phyloP scores from a whole-genome alignment of 2,329 filamentous ascomycete genomes.

The Diaporthe batatas region DNA sequence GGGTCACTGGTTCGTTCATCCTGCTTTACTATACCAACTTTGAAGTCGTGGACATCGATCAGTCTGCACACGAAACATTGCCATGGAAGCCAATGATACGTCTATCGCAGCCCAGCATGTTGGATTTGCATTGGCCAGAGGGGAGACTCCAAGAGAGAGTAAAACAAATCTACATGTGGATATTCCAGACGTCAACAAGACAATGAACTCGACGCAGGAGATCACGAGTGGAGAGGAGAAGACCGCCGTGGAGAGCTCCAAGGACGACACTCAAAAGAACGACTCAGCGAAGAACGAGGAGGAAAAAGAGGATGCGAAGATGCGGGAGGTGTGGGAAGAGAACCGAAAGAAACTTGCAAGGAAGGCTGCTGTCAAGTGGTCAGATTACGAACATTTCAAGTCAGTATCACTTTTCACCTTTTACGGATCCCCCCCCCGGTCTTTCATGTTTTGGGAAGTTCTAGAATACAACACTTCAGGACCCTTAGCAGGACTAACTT shows the following conservation, averaged over 20 bases:
- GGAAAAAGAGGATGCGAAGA: background rate
- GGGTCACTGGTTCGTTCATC: background rate
- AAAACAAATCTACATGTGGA: background rate
- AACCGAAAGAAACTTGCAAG: background rate
- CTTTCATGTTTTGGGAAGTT: too few relatives aligned
- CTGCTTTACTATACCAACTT: background rate
- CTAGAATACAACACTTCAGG: too few relatives aligned
- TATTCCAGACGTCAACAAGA: background rate
- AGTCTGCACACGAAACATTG: background rate
- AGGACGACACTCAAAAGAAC: background rate
- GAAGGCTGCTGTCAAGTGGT: constrained; percentile 26
- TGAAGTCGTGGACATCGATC: too few relatives aligned
- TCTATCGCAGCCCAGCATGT: background rate
- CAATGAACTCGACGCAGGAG: background rate
- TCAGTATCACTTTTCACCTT: too few relatives aligned
- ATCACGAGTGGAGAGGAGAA: background rate
- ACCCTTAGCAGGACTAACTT: too few relatives aligned
- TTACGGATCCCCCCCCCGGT: too few relatives aligned
- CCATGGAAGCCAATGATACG: background rate
- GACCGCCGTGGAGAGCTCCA: background rate
- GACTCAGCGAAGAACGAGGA: background rate
- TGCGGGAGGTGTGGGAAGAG: constrained; percentile 1
- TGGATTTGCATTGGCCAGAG: too few relatives aligned
- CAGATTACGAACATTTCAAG: constrained; percentile 46
- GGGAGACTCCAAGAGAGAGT: background rate